phyloP scores from a whole-genome alignment of 495 filamentous ascomycete species.

The Hypoxylon trugodes region DNA sequence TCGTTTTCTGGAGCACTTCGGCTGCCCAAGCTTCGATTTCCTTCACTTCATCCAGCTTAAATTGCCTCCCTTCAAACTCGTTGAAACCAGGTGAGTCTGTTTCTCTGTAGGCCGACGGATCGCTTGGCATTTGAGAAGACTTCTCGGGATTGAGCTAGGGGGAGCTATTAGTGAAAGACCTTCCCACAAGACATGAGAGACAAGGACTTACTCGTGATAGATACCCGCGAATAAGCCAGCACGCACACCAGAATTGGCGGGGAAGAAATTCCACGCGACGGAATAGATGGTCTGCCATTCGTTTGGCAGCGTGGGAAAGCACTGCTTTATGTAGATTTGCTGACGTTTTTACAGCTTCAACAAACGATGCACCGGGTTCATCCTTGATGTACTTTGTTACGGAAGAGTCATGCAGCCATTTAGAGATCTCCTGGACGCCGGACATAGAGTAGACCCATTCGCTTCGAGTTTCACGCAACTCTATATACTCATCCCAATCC shows the following conservation, averaged over 20 bases:
- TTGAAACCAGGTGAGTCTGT: background rate
- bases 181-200: background rate
- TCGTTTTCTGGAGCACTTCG: constrained; percentile 13
- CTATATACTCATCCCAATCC: constrained; percentile 30
- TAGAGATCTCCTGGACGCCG: constrained; percentile 41
- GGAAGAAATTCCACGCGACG: constrained; percentile 39
- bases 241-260: constrained; percentile 36
- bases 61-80: constrained; percentile 25
- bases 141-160: constrained; percentile 31
- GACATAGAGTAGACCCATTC: constrained; percentile 47
- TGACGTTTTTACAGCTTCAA: constrained; percentile 28
- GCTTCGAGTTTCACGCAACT: constrained; percentile 16
- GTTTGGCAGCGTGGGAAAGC: constrained; percentile 31
- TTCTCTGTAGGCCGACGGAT: constrained; percentile 13
- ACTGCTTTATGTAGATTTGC: constrained; percentile 35
- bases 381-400: constrained; percentile 43
- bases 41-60: constrained; percentile 18
- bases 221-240: constrained; percentile 40
- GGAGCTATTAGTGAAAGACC: constrained; percentile 15
- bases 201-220: constrained; percentile 32
- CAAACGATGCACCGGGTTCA: constrained; percentile 20
- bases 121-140: constrained; percentile 27
- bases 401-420: constrained; percentile 48
- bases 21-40: constrained; percentile 36
- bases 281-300: constrained; percentile 40